These are phyloP conservation scores for Colletotrichum chrysophilum DNA, from an alignment of 2,329 filamentous ascomycete genomes.

Conservation along the genomic window DNA sequence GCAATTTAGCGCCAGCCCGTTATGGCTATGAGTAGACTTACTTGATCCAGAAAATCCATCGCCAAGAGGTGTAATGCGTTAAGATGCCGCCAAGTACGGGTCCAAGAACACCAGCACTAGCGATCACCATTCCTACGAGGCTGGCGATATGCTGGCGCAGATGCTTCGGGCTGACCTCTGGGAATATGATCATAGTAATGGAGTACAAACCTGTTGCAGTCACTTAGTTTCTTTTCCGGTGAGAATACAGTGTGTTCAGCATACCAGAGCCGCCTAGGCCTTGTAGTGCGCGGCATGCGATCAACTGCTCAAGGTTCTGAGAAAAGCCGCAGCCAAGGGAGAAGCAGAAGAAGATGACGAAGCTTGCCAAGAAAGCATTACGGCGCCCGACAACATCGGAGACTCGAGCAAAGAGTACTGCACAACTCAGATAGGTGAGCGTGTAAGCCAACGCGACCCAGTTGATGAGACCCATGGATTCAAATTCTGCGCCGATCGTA, in stretches of 20 bases:
- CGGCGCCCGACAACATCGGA: slow-evolving; percentile 61
- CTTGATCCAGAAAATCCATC: slow-evolving; percentile 67
- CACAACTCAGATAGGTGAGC: slow-evolving; percentile 61
- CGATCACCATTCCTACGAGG: slow-evolving; percentile 54
- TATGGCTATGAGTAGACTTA: slow-evolving; percentile 31
- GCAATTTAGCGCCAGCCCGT: slow-evolving; percentile 3
- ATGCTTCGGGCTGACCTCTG: slow-evolving; percentile 50
- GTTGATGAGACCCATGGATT: slow-evolving; percentile 48
- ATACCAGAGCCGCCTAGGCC: slow-evolving; percentile 57
- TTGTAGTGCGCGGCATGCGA: slow-evolving; percentile 42
- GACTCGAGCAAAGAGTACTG: slow-evolving; percentile 58
- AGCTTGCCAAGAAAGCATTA: slow-evolving; percentile 54
- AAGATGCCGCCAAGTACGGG: slow-evolving; percentile 57
- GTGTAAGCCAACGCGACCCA: slow-evolving; percentile 63
- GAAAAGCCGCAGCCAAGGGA: slow-evolving; percentile 61
- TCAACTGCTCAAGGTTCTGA: slow-evolving; percentile 44
- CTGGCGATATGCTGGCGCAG: slow-evolving; percentile 48
- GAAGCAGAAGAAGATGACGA: slow-evolving; percentile 59
- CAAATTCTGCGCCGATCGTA: slow-evolving; percentile 58
- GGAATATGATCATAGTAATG: slow-evolving; percentile 60
- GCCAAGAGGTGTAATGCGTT: slow-evolving; percentile 54
- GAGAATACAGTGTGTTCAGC: slow-evolving; percentile 7
- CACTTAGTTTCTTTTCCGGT: background rate
- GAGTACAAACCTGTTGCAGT: slow-evolving; percentile 53
- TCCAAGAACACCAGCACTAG: slow-evolving; percentile 53